Evolutionary conservation across 1,284 basidiomycete genomes (phyloP).

Genomic region (Kalmanozyma brasiliensis): DNA sequence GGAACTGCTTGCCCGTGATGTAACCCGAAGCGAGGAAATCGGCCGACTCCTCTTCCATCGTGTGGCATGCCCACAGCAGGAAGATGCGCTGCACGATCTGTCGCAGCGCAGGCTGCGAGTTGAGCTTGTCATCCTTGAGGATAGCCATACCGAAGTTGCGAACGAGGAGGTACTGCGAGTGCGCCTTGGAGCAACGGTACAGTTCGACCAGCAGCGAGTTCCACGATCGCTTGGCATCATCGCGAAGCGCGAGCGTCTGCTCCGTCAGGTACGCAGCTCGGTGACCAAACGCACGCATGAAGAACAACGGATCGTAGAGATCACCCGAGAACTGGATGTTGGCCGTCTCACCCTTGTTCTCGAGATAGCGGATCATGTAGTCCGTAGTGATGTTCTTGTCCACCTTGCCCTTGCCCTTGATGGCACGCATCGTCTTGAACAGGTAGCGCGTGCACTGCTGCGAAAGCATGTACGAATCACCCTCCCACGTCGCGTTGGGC

Average conservation of each 20-base stretch:
- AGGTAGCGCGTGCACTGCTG: conserved; percentile 69
- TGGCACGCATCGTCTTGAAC: conserved; percentile 66
- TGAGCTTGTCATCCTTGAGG: conserved; percentile 67
- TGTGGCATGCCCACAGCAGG: conserved; percentile 55
- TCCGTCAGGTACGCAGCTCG: conserved; percentile 68
- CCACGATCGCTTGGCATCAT: conserved; percentile 67
- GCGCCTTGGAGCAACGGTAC: conserved; percentile 64
- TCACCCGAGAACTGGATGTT: conserved; percentile 51
- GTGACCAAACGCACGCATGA: conserved; percentile 68
- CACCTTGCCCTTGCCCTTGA: conserved; percentile 54
- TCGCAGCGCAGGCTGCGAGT: conserved; percentile 66
- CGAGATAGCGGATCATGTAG: conserved; percentile 68
- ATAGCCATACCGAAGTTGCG: conserved; percentile 69
- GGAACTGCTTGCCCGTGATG: conserved; percentile 66
- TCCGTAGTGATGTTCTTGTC: conserved; percentile 64
- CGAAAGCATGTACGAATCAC: conserved; percentile 68
- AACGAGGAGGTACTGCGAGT: conserved; percentile 61
- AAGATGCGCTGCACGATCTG: conserved; percentile 67
- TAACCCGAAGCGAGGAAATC: conserved; percentile 69
- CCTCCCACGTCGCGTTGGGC: conserved; percentile 68
- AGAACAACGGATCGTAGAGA: conserved; percentile 65
- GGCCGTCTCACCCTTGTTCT: conserved; percentile 62
- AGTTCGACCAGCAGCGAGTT: conserved; percentile 68
- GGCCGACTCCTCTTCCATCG: conserved; percentile 62
- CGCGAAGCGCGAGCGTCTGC: conserved; percentile 67